Percentiles rank a stretch among this genome's conserved stretches.
Evolutionary conservation across 2,329 filamentous ascomycete genomes (phyloP).

Genomic region (Botrytis fragariae): DNA sequence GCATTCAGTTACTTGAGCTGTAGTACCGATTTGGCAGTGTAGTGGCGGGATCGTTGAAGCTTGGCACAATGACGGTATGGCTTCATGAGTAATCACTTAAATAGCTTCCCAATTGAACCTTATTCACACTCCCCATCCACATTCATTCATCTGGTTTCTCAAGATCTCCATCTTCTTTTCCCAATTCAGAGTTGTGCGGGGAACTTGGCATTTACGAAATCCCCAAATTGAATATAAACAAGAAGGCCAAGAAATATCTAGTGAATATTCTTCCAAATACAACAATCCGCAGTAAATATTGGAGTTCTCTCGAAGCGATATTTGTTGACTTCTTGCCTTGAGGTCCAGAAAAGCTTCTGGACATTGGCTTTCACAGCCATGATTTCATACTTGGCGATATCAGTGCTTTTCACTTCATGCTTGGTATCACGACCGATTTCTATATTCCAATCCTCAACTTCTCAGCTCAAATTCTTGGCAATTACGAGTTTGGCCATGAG

Average conservation of each 20-base stretch:
- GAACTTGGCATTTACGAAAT: not conserved
- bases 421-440: not conserved
- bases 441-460: not conserved
- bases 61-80: not conserved
- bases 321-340: not conserved
- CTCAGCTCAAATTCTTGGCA: not conserved
- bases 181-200: not conserved
- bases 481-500: not conserved
- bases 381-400: not conserved
- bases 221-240: not conserved
- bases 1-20: too few species aligned
- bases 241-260: not conserved
- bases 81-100: not conserved
- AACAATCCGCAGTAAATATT: not conserved
- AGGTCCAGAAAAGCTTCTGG: not conserved
- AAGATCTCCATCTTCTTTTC: not conserved
- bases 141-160: not conserved
- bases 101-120: not conserved
- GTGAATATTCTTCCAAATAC: not conserved
- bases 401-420: not conserved
- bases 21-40: not conserved
- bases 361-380: not conserved
- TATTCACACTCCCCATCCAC: not conserved
- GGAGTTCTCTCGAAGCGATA: not conserved
- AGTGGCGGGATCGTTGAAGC: not conserved